Evolutionary conservation across 2,329 filamentous ascomycete species (phyloP).

Genomic region (Pseudopithomyces chartarum): DNA sequence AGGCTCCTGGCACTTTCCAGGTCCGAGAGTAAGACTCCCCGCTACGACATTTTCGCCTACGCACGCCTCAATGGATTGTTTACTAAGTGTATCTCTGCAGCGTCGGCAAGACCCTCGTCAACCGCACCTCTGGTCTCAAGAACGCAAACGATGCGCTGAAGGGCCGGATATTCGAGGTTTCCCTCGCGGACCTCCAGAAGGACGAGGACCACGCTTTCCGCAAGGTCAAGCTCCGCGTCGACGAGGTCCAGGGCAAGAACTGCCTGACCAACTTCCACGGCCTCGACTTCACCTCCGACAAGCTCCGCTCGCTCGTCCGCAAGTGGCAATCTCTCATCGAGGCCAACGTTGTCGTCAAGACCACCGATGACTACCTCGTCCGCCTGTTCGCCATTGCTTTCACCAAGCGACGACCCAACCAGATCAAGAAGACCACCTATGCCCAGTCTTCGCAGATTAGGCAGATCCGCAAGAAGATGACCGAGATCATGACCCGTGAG

Average conservation of each 20-base stretch:
- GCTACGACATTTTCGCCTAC: slow-evolving; percentile 13
- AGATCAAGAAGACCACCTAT: slow-evolving; percentile 99
- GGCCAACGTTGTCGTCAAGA: slow-evolving; percentile 99
- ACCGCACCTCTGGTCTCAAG: slow-evolving; percentile 99
- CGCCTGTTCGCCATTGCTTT: slow-evolving; percentile 99
- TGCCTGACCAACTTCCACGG: slow-evolving; percentile 99
- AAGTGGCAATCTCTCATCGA: slow-evolving; percentile 99
- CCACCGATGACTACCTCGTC: slow-evolving; percentile 99
- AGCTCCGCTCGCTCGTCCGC: slow-evolving; percentile 97
- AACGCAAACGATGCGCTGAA: slow-evolving; percentile 99
- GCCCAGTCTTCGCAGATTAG: slow-evolving; percentile 96
- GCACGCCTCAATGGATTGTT: slow-evolving; percentile 22
- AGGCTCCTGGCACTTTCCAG: slow-evolving; percentile 96
- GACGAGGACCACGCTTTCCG: slow-evolving; percentile 99
- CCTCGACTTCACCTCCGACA: slow-evolving; percentile 99
- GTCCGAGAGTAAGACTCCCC: slow-evolving; percentile 81
- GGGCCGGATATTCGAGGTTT: slow-evolving; percentile 98
- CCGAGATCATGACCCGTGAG: slow-evolving; percentile 97
- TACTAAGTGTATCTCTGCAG: slow-evolving; percentile 57
- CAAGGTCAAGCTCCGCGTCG: slow-evolving; percentile 98
- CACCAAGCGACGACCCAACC: slow-evolving; percentile 98
- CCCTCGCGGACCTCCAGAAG: slow-evolving; percentile 98
- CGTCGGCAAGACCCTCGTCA: slow-evolving; percentile 99
- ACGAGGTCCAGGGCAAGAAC: slow-evolving; percentile 99
- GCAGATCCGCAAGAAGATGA: slow-evolving; percentile 99